Percentiles rank a stretch among this genome's conserved stretches.
phyloP scores from a whole-genome alignment of 208 protist genomes.

The Perkinsela sp. region DNA sequence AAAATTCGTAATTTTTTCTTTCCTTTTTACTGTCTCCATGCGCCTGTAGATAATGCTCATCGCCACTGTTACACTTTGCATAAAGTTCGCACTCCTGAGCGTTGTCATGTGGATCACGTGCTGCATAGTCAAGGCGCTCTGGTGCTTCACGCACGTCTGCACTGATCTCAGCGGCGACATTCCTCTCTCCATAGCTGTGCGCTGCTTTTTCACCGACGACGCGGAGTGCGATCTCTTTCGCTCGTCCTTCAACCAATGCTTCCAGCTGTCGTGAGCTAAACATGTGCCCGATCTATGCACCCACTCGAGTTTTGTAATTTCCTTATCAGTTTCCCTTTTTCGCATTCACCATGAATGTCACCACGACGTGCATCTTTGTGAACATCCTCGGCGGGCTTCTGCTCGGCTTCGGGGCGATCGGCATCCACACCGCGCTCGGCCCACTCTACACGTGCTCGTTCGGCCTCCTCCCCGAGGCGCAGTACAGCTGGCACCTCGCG shows the following conservation, averaged over 20 bases:
- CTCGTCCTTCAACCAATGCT: too few species aligned
- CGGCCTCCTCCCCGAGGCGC: background rate
- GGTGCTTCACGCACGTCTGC: background rate
- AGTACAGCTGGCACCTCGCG: background rate
- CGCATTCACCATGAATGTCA: background rate
- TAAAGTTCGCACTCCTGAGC: background rate
- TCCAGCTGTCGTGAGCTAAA: too few species aligned
- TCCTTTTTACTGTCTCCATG: background rate
- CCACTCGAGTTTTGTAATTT: too few species aligned
- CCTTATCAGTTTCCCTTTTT: too few species aligned
- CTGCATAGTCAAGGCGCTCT: background rate
- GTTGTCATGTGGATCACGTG: background rate
- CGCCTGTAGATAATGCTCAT: background rate
- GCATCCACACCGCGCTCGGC: background rate
- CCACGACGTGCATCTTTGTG: background rate
- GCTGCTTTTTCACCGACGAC: background rate
- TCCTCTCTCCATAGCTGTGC: background rate
- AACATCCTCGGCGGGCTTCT: background rate
- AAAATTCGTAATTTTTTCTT: too few species aligned
- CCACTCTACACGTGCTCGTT: background rate
- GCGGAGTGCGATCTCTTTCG: background rate
- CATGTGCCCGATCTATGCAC: too few species aligned
- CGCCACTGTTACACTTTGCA: background rate
- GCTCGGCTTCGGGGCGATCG: background rate
- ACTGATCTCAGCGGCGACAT: background rate